These are phyloP conservation scores for Helenozyma baotianmanensis DNA, from an alignment of 805 yeast genomes.

Conservation along the genomic window DNA sequence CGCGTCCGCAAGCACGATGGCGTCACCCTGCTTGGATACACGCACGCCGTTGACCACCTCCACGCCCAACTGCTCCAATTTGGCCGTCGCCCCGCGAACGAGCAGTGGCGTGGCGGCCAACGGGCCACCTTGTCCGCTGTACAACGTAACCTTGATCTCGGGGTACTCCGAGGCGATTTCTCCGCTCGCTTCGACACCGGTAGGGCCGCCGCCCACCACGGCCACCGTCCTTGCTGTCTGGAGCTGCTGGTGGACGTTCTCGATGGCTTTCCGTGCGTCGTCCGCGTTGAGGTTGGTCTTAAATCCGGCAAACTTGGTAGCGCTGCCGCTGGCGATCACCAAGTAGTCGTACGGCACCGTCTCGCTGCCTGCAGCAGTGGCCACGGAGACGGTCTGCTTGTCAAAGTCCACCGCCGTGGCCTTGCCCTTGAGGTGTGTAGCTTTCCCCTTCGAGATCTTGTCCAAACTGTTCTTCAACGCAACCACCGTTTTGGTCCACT, in stretches of 20 bases:
- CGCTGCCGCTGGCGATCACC: constrained; percentile 33
- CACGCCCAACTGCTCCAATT: constrained; percentile 12
- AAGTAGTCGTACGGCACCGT: constrained; percentile 25
- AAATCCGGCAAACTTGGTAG: constrained; percentile 18
- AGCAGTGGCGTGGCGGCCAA: constrained; percentile 2
- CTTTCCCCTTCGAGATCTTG: constrained; percentile 12
- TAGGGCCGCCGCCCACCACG: constrained; percentile 36
- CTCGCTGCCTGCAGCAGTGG: constrained; percentile 1
- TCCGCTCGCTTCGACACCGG: constrained; percentile 37
- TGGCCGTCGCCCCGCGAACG: constrained; percentile 5
- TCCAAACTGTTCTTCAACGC: constrained; percentile 17
- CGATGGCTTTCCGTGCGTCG: constrained; percentile 13
- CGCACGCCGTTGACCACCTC: constrained; percentile 6
- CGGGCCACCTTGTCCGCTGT: constrained; percentile 18
- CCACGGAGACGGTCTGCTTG: constrained; percentile 14
- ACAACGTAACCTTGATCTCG: constrained; percentile 20
- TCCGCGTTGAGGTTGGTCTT: constrained; percentile 20
- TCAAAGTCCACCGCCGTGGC: constrained; percentile 25
- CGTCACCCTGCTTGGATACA: constrained; percentile 10
- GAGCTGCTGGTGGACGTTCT: constrained; percentile 13
- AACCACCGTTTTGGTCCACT: constrained; percentile 13
- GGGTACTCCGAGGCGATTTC: constrained; percentile 24
- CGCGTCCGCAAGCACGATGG: constrained; percentile 18
- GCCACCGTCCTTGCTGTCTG: constrained; percentile 26
- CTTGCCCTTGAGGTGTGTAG: constrained; percentile 20